Conservation (phyloP, 768 basidiomycete species). For the Russula vinacea region DNA sequence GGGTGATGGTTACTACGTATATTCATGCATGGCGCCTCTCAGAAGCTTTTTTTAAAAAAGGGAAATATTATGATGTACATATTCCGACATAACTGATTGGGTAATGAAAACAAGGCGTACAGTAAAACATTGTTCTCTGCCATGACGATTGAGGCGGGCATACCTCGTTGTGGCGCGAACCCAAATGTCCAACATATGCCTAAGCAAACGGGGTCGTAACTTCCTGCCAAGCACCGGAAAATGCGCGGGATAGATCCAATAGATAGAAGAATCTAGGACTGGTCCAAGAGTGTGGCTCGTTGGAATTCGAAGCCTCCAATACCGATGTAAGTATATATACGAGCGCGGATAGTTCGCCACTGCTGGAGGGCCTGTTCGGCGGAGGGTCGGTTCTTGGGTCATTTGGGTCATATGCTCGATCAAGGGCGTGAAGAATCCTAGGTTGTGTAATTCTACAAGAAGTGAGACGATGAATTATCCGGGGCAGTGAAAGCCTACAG, state of each 20-base stretch:
- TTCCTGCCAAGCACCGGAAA: neutral
- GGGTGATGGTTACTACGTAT: neutral
- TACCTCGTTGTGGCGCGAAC: neutral
- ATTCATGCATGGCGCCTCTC: neutral
- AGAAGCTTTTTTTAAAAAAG: neutral
- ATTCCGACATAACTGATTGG: neutral
- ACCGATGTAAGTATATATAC: neutral
- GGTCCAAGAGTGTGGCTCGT: neutral
- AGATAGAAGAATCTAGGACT: neutral
- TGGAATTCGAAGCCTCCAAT: conserved; percentile 8
- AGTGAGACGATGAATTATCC: neutral
- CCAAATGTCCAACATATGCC: neutral
- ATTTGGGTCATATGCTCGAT: conserved; percentile 10
- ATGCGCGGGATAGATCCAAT: neutral
- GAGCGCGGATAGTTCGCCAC: conserved; percentile 10
- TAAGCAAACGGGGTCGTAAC: neutral
- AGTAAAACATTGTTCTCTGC: neutral
- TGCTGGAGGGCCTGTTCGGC: conserved; percentile 9
- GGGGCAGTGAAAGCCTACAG: neutral
- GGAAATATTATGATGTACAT: neutral
- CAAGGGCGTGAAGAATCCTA: conserved; percentile 3
- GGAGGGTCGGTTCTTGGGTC: conserved; percentile 8
- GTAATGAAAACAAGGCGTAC: neutral
- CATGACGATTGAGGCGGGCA: too few species aligned
- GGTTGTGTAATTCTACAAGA: conserved; percentile 8